phyloP scores from a whole-genome alignment of 306 rosid species.

The Vigna angularis region DNA sequence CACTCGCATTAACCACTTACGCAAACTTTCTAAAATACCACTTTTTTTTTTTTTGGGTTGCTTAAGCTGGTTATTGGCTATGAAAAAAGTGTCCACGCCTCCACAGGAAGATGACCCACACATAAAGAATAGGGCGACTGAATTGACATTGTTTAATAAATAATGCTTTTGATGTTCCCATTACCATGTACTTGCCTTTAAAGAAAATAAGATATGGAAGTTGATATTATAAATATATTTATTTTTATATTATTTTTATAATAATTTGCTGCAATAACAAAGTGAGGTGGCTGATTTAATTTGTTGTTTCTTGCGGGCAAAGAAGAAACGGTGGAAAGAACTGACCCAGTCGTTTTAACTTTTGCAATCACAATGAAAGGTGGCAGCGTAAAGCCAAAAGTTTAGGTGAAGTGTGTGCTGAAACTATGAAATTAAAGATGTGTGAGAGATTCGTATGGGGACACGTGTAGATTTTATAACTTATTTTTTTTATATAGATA shows the following conservation, averaged over 20 bases:
- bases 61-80: constrained; percentile 36
- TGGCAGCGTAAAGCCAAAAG: constrained; percentile 63
- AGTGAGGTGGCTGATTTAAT: constrained; percentile 13
- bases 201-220: not conserved
- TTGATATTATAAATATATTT: not conserved
- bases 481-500: not conserved
- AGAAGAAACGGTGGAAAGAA: constrained; percentile 34
- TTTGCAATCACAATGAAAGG: constrained; percentile 43
- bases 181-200: not conserved
- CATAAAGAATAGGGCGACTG: not conserved
- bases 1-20: constrained; percentile 1
- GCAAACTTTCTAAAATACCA: constrained; percentile 40
- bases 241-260: not conserved
- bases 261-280: not conserved
- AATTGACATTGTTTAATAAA: constrained; percentile 27
- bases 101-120: constrained; percentile 4
- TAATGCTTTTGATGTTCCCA: constrained; percentile 29
- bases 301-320: constrained; percentile 52
- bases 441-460: constrained; percentile 26
- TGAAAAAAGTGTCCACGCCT: constrained; percentile 30
- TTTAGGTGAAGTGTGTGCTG: constrained; percentile 60
- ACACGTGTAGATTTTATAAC: constrained; percentile 56
- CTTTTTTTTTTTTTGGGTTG: not conserved
- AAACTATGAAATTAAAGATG: constrained; percentile 43
- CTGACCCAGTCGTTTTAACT: constrained; percentile 42